Conservation (phyloP, 2,329 filamentous ascomycete species). For the Eutypella sp. region DNA sequence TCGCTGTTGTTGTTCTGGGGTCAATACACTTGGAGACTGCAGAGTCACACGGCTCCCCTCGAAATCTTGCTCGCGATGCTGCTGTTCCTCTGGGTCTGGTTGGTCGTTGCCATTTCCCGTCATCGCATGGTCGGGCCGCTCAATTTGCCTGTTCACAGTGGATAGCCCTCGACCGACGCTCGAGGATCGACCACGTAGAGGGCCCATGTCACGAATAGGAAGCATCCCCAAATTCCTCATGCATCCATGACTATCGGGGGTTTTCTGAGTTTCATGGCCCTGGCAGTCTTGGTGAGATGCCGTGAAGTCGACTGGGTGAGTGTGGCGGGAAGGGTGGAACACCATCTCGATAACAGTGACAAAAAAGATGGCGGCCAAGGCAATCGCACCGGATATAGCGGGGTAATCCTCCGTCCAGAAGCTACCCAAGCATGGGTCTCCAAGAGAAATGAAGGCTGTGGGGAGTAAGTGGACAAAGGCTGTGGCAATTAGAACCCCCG, state of each 20-base stretch:
- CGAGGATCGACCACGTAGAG: slow-evolving; percentile 27
- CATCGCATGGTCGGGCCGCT: no score
- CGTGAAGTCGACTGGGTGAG: slow-evolving; percentile 6
- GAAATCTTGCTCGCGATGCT: not conserved
- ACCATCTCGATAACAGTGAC: slow-evolving; percentile 52
- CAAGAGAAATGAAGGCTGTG: slow-evolving; percentile 36
- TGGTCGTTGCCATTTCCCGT: not conserved
- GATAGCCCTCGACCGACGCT: slow-evolving; percentile 31
- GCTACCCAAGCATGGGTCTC: slow-evolving; percentile 36
- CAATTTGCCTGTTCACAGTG: slow-evolving; percentile 1
- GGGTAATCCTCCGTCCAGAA: slow-evolving; percentile 42
- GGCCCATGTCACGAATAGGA: slow-evolving; percentile 19
- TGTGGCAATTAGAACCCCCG: slow-evolving; percentile 58
- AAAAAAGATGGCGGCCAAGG: slow-evolving; percentile 37
- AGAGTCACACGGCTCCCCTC: not conserved
- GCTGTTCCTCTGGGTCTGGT: not conserved
- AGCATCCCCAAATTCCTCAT: no score
- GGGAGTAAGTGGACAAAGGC: slow-evolving; percentile 52
- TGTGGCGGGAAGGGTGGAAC: slow-evolving; percentile 40
- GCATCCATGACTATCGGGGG: no score
- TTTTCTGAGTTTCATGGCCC: no score
- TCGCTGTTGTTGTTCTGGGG: slow-evolving; percentile 26
- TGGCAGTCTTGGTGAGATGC: no score
- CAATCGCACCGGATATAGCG: slow-evolving; percentile 43
- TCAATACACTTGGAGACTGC: not conserved